A percentile compares a stretch with the other conserved stretches of the same genome.
Conservation (phyloP, 768 basidiomycete species). For the Hygrocybe punicea region DNA sequence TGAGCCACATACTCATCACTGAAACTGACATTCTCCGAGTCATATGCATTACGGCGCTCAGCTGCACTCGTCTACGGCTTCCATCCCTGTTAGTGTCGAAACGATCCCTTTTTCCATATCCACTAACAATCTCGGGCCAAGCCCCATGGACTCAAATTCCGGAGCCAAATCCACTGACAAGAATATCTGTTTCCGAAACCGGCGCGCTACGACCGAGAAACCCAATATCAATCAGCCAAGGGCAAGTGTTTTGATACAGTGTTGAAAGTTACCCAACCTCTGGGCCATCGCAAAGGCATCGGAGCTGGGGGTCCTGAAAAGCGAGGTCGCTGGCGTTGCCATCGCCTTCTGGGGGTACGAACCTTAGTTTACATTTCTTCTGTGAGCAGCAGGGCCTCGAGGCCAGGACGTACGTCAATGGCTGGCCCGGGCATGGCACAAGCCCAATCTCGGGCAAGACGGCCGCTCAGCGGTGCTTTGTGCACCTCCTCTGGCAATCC, state of each 20-base stretch:
- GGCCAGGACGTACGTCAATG: neutral
- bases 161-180: constrained; percentile 59
- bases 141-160: constrained; percentile 43
- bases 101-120: constrained; percentile 63
- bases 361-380: neutral
- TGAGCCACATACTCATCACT: too few species aligned
- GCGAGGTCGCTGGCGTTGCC: constrained; percentile 41
- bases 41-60: too few species aligned
- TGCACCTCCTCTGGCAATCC: constrained; percentile 42
- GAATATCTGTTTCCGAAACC: constrained; percentile 67
- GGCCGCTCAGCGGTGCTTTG: constrained; percentile 52
- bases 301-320: constrained; percentile 59
- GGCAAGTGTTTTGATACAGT: neutral
- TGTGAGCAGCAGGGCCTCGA: neutral
- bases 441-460: constrained; percentile 72
- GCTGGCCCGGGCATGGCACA: constrained; percentile 64
- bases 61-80: neutral
- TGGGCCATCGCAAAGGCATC: constrained; percentile 76
- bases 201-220: constrained; percentile 47
- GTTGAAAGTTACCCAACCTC: constrained; percentile 62
- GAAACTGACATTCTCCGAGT: too few species aligned
- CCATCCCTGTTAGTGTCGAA: constrained; percentile 38
- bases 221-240: constrained; percentile 9
- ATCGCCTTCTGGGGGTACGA: neutral
- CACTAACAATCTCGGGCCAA: constrained; percentile 47